phyloP scores from a whole-genome alignment of 1,284 basidiomycete genomes.

The Caloboletus firmus region DNA sequence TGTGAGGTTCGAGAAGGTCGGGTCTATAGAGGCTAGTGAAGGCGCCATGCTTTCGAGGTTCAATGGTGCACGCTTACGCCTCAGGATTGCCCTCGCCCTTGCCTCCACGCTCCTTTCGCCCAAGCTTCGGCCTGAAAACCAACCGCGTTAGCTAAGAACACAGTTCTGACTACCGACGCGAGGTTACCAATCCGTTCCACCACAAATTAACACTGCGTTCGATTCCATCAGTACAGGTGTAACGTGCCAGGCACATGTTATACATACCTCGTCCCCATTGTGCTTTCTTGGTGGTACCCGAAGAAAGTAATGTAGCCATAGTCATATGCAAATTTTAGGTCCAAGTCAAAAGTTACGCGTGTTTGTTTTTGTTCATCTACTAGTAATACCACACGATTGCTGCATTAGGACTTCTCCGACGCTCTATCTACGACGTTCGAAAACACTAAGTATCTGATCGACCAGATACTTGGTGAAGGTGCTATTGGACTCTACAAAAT shows the following conservation, averaged over 20 bases:
- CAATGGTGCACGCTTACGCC: slow-evolving; percentile 32
- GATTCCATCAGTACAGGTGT: slow-evolving; percentile 14
- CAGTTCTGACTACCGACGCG: background rate
- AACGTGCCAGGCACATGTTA: slow-evolving; percentile 10
- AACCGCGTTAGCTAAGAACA: slow-evolving; percentile 21
- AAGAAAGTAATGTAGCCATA: slow-evolving; percentile 30
- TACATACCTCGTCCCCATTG: slow-evolving; percentile 38
- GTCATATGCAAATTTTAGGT: slow-evolving; percentile 30
- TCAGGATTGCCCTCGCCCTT: slow-evolving; percentile 43
- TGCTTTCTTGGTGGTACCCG: slow-evolving; percentile 24
- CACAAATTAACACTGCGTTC: slow-evolving; percentile 72
- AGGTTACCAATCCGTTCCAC: slow-evolving; percentile 78
- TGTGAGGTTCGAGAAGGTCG: slow-evolving; percentile 83
- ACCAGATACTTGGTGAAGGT: background rate
- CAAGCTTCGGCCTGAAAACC: slow-evolving; percentile 57
- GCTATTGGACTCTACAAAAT: slow-evolving; percentile 4
- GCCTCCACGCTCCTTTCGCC: slow-evolving; percentile 60
- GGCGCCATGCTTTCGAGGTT: background rate
- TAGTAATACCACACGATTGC: slow-evolving; percentile 23
- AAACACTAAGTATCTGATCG: background rate
- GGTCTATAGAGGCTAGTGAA: slow-evolving; percentile 38
- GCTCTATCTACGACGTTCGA: slow-evolving; percentile 35
- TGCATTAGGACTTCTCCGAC: slow-evolving; percentile 33
- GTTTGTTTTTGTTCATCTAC: slow-evolving; percentile 25
- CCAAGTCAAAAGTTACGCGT: slow-evolving; percentile 12